phyloP scores from a whole-genome alignment of 495 filamentous ascomycete species.

The Penicillium parvum region DNA sequence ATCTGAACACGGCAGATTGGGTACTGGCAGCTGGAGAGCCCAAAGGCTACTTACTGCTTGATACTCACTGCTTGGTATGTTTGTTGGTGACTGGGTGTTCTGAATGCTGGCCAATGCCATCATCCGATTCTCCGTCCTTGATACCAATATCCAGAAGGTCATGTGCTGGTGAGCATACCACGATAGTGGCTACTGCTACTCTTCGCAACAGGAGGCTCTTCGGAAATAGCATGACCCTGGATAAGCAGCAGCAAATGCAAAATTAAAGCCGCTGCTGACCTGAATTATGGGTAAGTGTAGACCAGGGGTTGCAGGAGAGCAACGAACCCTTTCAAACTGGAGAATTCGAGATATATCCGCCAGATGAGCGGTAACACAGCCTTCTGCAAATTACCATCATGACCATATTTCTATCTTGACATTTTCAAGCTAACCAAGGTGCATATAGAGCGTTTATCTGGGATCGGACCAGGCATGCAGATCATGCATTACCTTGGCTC shows the following conservation, averaged over 20 bases:
- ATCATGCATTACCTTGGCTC: too few species aligned
- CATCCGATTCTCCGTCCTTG: neutral
- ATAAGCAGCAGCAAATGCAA: slow-evolving; percentile 18
- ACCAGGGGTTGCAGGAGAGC: too few species aligned
- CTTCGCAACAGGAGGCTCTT: slow-evolving; percentile 13
- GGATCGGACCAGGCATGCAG: too few species aligned
- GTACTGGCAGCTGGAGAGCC: slow-evolving; percentile 31
- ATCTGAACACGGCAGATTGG: slow-evolving; percentile 39
- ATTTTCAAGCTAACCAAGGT: too few species aligned
- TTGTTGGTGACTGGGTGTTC: slow-evolving; percentile 17
- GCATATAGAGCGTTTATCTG: too few species aligned
- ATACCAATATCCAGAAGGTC: neutral
- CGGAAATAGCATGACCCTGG: slow-evolving; percentile 24
- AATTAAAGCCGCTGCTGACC: slow-evolving; percentile 19
- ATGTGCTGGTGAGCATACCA: neutral
- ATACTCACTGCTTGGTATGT: slow-evolving; percentile 13
- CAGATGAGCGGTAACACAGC: too few species aligned
- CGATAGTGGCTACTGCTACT: slow-evolving; percentile 15
- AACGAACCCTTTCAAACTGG: too few species aligned
- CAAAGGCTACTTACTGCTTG: slow-evolving; percentile 18
- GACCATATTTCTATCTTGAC: too few species aligned
- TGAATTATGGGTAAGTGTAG: too few species aligned
- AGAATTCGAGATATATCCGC: too few species aligned
- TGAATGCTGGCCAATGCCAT: slow-evolving; percentile 16
- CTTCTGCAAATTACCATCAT: too few species aligned